Percentiles rank a stretch among this genome's conserved stretches.
Conservation (phyloP, 2,329 filamentous ascomycete species). For the Sporothrix mexicana region DNA sequence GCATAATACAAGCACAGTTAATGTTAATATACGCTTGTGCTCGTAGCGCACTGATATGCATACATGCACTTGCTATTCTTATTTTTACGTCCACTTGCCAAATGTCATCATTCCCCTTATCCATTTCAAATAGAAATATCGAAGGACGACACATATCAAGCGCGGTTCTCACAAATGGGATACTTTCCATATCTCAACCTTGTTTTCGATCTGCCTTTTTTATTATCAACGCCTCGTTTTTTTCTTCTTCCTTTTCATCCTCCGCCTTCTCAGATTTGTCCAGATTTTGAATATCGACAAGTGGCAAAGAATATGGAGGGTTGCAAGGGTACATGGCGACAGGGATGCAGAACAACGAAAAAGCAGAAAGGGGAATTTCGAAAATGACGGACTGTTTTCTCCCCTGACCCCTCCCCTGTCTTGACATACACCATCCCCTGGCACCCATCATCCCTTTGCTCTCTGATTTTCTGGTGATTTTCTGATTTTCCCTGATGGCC, state of each 20-base stretch:
- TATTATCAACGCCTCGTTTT: neutral
- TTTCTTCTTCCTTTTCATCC: neutral
- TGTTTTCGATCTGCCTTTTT: neutral
- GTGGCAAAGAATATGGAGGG: neutral
- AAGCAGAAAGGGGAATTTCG: neutral
- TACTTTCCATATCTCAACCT: neutral
- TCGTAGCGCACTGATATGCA: neutral
- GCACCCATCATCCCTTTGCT: neutral
- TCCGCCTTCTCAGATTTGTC: neutral
- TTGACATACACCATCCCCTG: neutral
- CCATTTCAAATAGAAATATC: neutral
- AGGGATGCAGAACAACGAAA: slow-evolving; percentile 1
- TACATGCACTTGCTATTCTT: neutral
- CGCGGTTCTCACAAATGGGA: no score
- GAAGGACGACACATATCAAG: neutral
- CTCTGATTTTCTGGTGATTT: slow-evolving; percentile 14
- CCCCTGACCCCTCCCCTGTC: neutral
- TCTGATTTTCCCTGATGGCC: slow-evolving; percentile 9
- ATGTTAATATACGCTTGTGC: neutral
- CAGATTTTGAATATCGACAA: neutral
- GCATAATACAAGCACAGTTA: neutral
- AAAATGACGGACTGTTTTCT: slow-evolving; percentile 23
- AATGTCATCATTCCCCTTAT: neutral
- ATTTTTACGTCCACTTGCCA: neutral
- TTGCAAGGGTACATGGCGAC: slow-evolving; percentile 3